Evolutionary conservation across 345 rosid genomes (phyloP).

Genomic region (Excoecaria agallocha): DNA sequence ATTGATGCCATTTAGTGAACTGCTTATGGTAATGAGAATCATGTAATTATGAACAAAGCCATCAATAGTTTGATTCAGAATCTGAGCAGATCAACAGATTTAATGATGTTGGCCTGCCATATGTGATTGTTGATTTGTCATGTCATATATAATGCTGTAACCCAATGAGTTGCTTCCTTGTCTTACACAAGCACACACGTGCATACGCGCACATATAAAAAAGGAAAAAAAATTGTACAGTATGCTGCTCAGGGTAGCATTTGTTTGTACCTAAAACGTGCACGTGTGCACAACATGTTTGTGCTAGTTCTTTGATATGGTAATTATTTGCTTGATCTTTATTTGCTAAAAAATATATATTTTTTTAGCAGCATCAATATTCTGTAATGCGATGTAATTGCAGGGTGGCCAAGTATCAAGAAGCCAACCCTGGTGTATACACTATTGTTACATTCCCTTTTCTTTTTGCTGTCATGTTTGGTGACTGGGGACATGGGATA

Average conservation of each 20-base stretch:
- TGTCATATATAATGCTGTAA: not conserved
- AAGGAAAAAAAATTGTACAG: not conserved
- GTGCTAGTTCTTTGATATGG: not conserved
- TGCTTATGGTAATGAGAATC: not conserved
- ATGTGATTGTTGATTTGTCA: not conserved
- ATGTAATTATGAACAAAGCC: not conserved
- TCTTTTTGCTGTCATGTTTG: conserved; percentile 98
- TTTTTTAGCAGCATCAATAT: not conserved
- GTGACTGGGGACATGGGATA: conserved; percentile 99
- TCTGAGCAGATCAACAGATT: not conserved
- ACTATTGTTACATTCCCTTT: conserved; percentile 94
- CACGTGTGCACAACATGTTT: not conserved
- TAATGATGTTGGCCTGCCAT: not conserved
- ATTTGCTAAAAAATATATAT: not conserved
- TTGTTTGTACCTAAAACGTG: not conserved
- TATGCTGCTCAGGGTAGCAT: not conserved
- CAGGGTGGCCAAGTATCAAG: conserved; percentile 94
- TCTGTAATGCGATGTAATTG: conserved; percentile 22
- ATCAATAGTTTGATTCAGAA: not conserved
- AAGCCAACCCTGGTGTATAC: conserved; percentile 90
- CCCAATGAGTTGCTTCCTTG: conserved; percentile 7
- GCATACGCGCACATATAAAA: too few relatives aligned
- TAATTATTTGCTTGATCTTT: not conserved
- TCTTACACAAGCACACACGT: not conserved
- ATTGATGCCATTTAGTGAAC: not conserved